Base-by-base conservation (phyloP, 1,284 basidiomycete species). In the Irpex sp. region DNA sequence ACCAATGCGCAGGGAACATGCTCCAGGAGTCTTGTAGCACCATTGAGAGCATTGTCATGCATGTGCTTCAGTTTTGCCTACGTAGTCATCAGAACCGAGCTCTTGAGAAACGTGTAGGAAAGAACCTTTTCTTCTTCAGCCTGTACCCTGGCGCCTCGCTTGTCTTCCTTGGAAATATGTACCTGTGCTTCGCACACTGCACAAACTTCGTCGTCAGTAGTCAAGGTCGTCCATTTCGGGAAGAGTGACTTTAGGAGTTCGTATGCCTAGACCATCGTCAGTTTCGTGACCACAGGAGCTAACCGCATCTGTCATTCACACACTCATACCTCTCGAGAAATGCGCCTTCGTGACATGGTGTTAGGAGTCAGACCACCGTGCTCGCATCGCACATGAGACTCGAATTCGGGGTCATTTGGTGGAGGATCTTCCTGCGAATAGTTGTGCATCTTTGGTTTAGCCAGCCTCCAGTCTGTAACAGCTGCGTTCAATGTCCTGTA, bases 101-200 rank as follows among this genome's bases (percentile, higher is more conserved):
- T 11, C 11, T 15, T 36, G 66, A 61, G 60, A 62, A 48, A 57
- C 26, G 60, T 37, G 31, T 54, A n/a, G 26, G 40, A 34, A 38
- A 58, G 26, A 62, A 88, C 92, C 85, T 91, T 93, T 75, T 93
- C 91, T 31, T 87, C 85, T 69, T 90, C 88, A 9, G 86, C 87
- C 62, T 79, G 81, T 71, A 79, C 85, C 57, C 85, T 84, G 58
- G 81, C 67, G 68, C 85, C 85, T 47, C 81, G 79, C 68, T 83
- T 86, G 65, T 83, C 84, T 69, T 84, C 84, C 67, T 81, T 85
- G 6, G 83, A 86, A 11, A 78, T 79, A 60, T 85, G 80, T n/a
- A 85, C 74, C 19, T 76, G 73, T 1, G 79, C 80, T 63, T 86
- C 82, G 68, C 92, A 93, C 7, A 85, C 69, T 3, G 81, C 71